Conservation (phyloP, 805 yeast genomes). For the Cyberlindnera suaveolens region DNA sequence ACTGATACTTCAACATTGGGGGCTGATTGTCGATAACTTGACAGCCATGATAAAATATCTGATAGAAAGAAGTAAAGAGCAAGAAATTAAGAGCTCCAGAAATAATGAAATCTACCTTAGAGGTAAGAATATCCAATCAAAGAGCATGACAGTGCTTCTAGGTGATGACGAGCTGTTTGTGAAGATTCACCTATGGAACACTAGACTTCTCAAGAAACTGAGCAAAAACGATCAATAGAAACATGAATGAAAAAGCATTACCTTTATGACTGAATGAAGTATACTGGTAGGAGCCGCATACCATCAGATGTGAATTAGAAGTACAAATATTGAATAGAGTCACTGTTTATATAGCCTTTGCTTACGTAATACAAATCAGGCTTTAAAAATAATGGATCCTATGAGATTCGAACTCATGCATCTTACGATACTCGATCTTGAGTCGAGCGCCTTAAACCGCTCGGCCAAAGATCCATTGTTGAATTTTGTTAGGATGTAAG, state of each 20-base stretch:
- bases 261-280: too few relatives aligned
- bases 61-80: conserved; percentile 23
- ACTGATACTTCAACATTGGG: conserved; percentile 51
- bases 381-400: conserved; percentile 15
- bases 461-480: conserved; percentile 18
- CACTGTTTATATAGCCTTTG: too few relatives aligned
- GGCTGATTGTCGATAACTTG: conserved; percentile 37
- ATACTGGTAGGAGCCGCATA: too few relatives aligned
- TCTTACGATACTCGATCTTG: conserved; percentile 21
- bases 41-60: conserved; percentile 36
- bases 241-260: neutral
- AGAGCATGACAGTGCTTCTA: conserved; percentile 47
- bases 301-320: too few relatives aligned
- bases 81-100: conserved; percentile 23
- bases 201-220: conserved; percentile 39
- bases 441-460: conserved; percentile 22
- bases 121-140: conserved; percentile 48
- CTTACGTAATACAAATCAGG: neutral
- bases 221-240: neutral
- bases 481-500: too few relatives aligned
- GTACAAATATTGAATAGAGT: too few relatives aligned
- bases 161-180: conserved; percentile 49
- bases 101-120: conserved; percentile 48
- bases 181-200: conserved; percentile 59
- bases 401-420: conserved; percentile 21